phyloP scores from a whole-genome alignment of 2,329 filamentous ascomycete species.

The Hypoxylon sp. region DNA sequence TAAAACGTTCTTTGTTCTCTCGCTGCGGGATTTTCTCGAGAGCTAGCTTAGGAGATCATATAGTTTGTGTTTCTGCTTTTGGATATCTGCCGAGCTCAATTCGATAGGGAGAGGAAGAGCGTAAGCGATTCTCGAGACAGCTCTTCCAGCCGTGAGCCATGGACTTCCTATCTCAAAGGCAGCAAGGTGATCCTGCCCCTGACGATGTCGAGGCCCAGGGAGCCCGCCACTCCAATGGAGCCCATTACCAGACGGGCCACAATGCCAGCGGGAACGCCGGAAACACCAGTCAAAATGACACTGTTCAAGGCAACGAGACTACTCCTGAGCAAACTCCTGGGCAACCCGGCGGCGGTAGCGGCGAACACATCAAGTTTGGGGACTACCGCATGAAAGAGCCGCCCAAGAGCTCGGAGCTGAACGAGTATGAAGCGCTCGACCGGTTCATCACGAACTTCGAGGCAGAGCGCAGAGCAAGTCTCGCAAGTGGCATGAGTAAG shows the following conservation, averaged over 20 bases:
- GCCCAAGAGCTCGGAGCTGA: constrained; percentile 45
- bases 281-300: background rate
- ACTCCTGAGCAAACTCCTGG: background rate
- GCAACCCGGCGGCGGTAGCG: background rate
- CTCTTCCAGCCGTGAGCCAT: constrained; percentile 34
- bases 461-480: constrained; percentile 47
- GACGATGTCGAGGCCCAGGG: constrained; percentile 49
- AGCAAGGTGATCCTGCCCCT: constrained; percentile 24
- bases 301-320: background rate
- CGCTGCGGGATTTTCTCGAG: constrained; percentile 34
- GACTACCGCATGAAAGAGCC: constrained; percentile 39
- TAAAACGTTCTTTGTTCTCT: constrained; percentile 16
- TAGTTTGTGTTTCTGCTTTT: constrained; percentile 5
- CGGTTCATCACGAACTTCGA: constrained; percentile 53
- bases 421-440: constrained; percentile 53
- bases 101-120: background rate
- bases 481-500: constrained; percentile 33
- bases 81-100: constrained; percentile 20
- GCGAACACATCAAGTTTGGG: constrained; percentile 48
- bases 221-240: constrained; percentile 37
- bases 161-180: constrained; percentile 42
- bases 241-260: constrained; percentile 12
- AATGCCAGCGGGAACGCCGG: background rate
- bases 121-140: background rate
- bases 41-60: background rate